Percentiles rank a stretch among this genome's conserved stretches.
These are phyloP conservation scores for Arachis stenosperma DNA, from an alignment of 306 rosid species.

Conservation along the genomic window DNA sequence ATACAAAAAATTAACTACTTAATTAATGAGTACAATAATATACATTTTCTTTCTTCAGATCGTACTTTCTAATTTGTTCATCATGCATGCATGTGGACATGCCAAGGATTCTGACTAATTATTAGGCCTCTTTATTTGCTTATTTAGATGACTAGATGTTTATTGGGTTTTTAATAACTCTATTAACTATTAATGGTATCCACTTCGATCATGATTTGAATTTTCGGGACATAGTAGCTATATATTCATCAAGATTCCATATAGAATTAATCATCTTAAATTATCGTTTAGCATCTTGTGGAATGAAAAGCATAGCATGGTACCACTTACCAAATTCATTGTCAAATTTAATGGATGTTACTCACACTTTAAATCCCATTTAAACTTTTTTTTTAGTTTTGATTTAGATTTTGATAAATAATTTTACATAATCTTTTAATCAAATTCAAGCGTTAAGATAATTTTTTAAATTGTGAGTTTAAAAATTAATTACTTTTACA, in stretches of 20 bases:
- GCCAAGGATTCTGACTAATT: slow-evolving; percentile 35
- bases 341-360: slow-evolving; percentile 17
- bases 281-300: slow-evolving; percentile 34
- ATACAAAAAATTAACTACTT: too few species aligned
- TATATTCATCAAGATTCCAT: slow-evolving; percentile 8
- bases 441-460: too few species aligned
- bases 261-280: slow-evolving; percentile 29
- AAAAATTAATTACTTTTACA: too few species aligned
- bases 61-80: slow-evolving; percentile 37
- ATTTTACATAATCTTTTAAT: too few species aligned
- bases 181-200: neutral
- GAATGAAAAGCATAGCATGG: slow-evolving; percentile 26
- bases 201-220: slow-evolving; percentile 23
- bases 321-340: slow-evolving; percentile 36
- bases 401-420: too few species aligned
- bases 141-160: neutral
- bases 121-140: neutral
- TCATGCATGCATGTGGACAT: neutral
- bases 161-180: slow-evolving; percentile 17
- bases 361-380: neutral
- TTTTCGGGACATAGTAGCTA: slow-evolving; percentile 12
- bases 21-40: too few species aligned
- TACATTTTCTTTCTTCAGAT: neutral
- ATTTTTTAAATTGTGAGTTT: too few species aligned
- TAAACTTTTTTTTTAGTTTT: neutral